A percentile compares a stretch with the other conserved stretches of the same genome.
These are phyloP conservation scores for Solanum hybrid DNA, from an alignment of 305 asterid species.

Conservation along the genomic window DNA sequence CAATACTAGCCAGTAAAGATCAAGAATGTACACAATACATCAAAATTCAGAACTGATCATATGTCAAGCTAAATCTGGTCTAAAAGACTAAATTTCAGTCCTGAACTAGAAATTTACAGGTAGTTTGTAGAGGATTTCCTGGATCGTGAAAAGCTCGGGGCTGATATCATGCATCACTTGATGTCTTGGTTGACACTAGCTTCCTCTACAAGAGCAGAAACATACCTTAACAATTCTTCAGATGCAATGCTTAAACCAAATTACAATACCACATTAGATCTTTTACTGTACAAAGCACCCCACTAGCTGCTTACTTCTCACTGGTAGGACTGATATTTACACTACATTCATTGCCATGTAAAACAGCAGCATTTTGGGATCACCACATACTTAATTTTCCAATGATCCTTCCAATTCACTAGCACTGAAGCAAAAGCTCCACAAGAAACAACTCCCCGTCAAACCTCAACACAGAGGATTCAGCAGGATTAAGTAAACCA, in stretches of 20 bases:
- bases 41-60: not conserved
- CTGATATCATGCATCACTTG: not conserved
- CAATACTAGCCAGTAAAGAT: not conserved
- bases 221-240: not conserved
- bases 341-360: not conserved
- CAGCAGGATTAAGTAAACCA: conserved; percentile 52
- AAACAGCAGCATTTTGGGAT: not conserved
- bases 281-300: not conserved
- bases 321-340: not conserved
- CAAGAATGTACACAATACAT: not conserved
- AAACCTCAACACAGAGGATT: conserved; percentile 58
- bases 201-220: not conserved
- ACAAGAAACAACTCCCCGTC: conserved; percentile 61
- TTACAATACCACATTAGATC: not conserved
- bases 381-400: not conserved
- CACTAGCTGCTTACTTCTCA: not conserved
- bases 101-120: not conserved
- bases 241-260: not conserved
- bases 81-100: not conserved
- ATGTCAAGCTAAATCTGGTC: not conserved
- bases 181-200: not conserved
- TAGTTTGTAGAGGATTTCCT: not conserved
- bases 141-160: not conserved
- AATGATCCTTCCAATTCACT: not conserved
- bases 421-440: conserved; percentile 45